Conservation (phyloP, 805 yeast genomes). For the Hyphopichia homilentoma region DNA sequence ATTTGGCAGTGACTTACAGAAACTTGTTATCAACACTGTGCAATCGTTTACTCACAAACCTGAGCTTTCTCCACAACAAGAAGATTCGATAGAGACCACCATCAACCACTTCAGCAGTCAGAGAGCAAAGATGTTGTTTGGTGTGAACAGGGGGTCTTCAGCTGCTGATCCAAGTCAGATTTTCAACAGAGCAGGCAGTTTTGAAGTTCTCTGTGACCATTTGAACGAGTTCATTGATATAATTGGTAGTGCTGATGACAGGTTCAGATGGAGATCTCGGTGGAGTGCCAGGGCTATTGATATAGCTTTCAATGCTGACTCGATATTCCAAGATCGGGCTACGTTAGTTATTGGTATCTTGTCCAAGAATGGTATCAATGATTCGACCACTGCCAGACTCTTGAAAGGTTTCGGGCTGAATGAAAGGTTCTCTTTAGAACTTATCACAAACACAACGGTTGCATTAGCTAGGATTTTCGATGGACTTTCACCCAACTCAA, state of each 20-base stretch:
- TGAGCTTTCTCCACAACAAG: conserved; percentile 37
- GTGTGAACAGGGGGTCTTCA: conserved; percentile 51
- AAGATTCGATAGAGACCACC: conserved; percentile 42
- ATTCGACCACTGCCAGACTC: conserved; percentile 39
- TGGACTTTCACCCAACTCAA: conserved; percentile 45
- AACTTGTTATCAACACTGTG: conserved; percentile 59
- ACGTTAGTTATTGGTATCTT: conserved; percentile 67
- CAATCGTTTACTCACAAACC: conserved; percentile 65
- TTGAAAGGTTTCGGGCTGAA: conserved; percentile 22
- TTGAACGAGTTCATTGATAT: conserved; percentile 50
- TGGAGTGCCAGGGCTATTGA: conserved; percentile 66
- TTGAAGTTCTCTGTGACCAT: conserved; percentile 58
- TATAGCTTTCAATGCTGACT: conserved; percentile 52
- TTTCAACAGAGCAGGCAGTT: conserved; percentile 39
- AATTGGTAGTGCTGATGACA: conserved; percentile 44
- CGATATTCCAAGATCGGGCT: conserved; percentile 66
- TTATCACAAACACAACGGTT: conserved; percentile 36
- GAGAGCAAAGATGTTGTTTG: conserved; percentile 64
- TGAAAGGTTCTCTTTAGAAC: conserved; percentile 22
- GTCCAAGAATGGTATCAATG: conserved; percentile 60
- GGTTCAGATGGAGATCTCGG: conserved; percentile 55
- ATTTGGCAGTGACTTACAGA: conserved; percentile 59
- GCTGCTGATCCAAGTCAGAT: conserved; percentile 32
- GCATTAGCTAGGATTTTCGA: conserved; percentile 46
- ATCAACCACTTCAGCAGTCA: conserved; percentile 53